Percentiles rank a stretch among this genome's conserved stretches.
phyloP scores from a whole-genome alignment of 2,329 filamentous ascomycete species.

The Aschersonia sp. region DNA sequence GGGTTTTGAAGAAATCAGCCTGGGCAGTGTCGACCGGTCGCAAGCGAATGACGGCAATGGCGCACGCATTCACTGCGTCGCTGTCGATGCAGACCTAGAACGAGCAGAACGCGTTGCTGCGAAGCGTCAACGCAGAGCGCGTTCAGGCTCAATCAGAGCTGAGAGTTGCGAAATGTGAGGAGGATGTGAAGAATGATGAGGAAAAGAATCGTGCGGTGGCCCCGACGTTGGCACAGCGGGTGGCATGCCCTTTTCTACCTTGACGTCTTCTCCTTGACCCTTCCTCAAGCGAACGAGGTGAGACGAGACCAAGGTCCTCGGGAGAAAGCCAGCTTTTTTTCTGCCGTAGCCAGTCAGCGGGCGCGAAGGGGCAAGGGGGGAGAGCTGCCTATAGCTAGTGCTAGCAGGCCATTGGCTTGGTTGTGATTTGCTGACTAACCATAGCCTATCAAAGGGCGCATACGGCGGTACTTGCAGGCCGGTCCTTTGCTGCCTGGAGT shows the following conservation, averaged over 20 bases:
- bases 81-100: not conserved
- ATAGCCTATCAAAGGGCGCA: too few relatives aligned
- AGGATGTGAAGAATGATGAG: slow-evolving; percentile 3
- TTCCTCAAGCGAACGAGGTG: not conserved
- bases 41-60: not conserved
- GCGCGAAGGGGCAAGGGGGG: too few relatives aligned
- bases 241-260: slow-evolving; percentile 16
- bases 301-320: not conserved
- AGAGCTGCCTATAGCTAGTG: too few relatives aligned
- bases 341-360: too few relatives aligned
- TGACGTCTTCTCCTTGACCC: not conserved
- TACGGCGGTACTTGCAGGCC: too few relatives aligned
- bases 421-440: too few relatives aligned
- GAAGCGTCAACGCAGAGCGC: not conserved
- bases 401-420: too few relatives aligned
- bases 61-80: not conserved
- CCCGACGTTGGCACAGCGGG: slow-evolving; percentile 7
- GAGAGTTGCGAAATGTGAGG: slow-evolving; percentile 2
- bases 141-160: not conserved
- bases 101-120: not conserved
- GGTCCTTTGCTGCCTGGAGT: too few relatives aligned
- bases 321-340: too few relatives aligned
- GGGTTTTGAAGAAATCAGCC: not conserved
- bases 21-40: not conserved
- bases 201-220: slow-evolving; percentile 5